Evolutionary conservation across 345 rosid species (phyloP).

Genomic region (Gossypioides kirkii): DNA sequence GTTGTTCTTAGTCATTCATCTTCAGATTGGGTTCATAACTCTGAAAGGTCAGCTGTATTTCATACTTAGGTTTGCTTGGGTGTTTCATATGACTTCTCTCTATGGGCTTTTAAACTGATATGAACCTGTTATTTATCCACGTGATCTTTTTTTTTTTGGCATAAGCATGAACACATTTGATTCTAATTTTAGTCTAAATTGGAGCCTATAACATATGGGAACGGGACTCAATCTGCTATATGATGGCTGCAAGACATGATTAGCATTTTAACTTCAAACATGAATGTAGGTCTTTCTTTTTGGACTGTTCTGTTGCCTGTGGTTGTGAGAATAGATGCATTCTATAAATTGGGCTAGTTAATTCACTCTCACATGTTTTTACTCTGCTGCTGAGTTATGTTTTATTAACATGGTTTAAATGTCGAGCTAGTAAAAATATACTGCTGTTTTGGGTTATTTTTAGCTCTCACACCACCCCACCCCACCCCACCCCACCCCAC

Average conservation of each 20-base stretch:
- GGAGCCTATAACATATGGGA: too few species aligned
- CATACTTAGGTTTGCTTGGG: background rate
- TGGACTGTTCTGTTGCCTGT: background rate
- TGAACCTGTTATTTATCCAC: too few species aligned
- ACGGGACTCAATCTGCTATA: background rate
- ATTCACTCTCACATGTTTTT: background rate
- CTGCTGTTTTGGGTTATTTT: background rate
- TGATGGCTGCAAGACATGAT: background rate
- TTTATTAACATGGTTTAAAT: background rate
- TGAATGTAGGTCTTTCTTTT: background rate
- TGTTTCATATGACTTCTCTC: background rate
- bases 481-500: too few species aligned
- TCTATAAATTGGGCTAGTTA: background rate
- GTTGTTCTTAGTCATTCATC: conserved; percentile 44
- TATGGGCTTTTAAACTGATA: conserved; percentile 7
- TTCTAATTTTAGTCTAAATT: too few species aligned
- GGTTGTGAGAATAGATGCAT: background rate
- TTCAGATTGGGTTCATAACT: conserved; percentile 46
- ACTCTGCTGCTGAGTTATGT: background rate
- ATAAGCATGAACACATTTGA: too few species aligned
- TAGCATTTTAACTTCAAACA: background rate
- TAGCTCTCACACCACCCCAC: background rate
- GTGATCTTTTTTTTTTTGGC: too few species aligned
- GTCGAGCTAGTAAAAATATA: background rate
- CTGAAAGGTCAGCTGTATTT: conserved; percentile 54